Conservation (phyloP, 1,139 yeast genomes). For the Suhomyces anneliseae region DNA sequence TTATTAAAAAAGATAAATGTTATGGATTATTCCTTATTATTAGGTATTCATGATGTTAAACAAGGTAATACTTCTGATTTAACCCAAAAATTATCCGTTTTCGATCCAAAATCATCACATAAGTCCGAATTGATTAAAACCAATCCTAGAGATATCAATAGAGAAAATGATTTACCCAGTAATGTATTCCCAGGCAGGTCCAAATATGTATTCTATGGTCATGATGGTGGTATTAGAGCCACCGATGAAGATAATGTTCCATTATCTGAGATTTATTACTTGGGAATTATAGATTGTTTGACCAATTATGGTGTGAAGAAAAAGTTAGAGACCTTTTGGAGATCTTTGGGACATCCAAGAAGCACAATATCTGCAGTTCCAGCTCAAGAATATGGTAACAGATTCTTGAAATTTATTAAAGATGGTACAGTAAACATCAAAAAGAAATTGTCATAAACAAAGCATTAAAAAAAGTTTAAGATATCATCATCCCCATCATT, state of each 20-base stretch:
- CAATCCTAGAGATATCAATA: constrained; percentile 46
- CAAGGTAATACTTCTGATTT: constrained; percentile 46
- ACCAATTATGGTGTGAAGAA: constrained; percentile 81
- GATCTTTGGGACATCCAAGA: constrained; percentile 69
- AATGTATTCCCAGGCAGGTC: constrained; percentile 52
- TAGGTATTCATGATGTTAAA: constrained; percentile 81
- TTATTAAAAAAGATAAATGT: constrained; percentile 73
- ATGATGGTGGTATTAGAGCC: constrained; percentile 84
- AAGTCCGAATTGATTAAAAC: constrained; percentile 47
- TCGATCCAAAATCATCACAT: constrained; percentile 46
- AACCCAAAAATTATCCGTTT: constrained; percentile 42
- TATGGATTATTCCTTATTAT: constrained; percentile 90
- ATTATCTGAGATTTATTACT: constrained; percentile 70
- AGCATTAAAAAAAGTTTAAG: too few species aligned
- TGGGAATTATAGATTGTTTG: constrained; percentile 93
- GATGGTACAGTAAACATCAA: constrained; percentile 27
- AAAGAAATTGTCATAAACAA: background rate
- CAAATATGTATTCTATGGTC: constrained; percentile 65
- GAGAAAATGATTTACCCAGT: constrained; percentile 43
- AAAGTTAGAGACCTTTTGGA: constrained; percentile 81
- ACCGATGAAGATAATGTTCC: constrained; percentile 67
- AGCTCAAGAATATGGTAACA: constrained; percentile 81
- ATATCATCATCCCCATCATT: too few species aligned
- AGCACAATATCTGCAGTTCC: constrained; percentile 85
- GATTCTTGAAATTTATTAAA: constrained; percentile 74